Base-by-base conservation (phyloP, 2,329 filamentous ascomycete genomes). In the Didymellaceae sp. region DNA sequence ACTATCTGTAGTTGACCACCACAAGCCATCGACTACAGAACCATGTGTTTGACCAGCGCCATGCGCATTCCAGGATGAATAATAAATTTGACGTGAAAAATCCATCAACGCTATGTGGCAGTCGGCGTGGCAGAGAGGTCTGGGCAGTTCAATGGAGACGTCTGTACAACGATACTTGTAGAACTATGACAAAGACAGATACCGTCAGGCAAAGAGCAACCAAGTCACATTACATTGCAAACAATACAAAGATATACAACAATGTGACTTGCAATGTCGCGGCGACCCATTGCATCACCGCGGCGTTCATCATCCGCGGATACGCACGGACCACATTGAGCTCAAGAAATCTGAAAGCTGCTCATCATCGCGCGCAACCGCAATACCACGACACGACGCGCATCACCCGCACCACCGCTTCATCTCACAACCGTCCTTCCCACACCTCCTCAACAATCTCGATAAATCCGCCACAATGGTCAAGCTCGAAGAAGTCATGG, bases 401-500 rank as follows among this genome's bases (percentile, higher is more conserved):
- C 38, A 43, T 52, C 49, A 26, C 38, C 30, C 21, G 24, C 7
- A n/a, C 28, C 18, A 26, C 33, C 44, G 17, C 40, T 17, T 43
- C 31, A 42, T 22, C 42, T 9, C 1, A 2, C 24, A 20, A 34
- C 8, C 16, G 4, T 42, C 28, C 31, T 8, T 14, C 20, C 22
- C 17, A 9, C 21, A 2, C 6, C 5, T 11, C 10, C 22, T 1
- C 14, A 31, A 6, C n/a, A 5, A 28, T 7, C 31, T 13, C 35
- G 34, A 37, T 38, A 46, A 25, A 24, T 43, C 59, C 57, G 57
- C 55, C 77, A 86, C 76, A 67, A 97, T 97, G 93, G 93, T 97
- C 76, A 91, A 93, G 78, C 90, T 97, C 73, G 90, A 91, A 73
- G 93, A 97, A 82, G 93, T 97, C 71, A 88, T 95, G 74, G 93